These are phyloP conservation scores for Talaromyces sp. DNA, from an alignment of 2,329 filamentous ascomycete genomes.

Conservation along the genomic window DNA sequence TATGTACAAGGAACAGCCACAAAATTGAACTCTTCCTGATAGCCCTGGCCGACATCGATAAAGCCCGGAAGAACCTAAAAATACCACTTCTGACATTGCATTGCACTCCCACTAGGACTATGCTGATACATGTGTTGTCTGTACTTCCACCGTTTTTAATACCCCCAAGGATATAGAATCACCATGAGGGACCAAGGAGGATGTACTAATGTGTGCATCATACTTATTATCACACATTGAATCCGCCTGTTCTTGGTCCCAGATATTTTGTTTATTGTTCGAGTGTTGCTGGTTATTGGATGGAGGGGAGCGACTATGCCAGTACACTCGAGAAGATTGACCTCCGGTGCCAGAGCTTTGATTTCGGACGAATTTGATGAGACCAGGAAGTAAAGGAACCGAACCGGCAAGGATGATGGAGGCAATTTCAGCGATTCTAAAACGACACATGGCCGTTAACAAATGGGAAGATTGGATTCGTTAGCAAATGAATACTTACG, in stretches of 20 bases:
- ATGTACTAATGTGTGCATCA: slow-evolving; percentile 1
- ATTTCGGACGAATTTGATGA: slow-evolving; percentile 4
- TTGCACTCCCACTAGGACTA: not conserved
- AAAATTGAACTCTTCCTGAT: no score
- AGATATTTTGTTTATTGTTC: not conserved
- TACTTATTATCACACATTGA: not conserved
- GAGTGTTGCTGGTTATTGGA: not conserved
- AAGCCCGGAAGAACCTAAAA: no score
- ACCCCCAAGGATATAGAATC: slow-evolving; percentile 32
- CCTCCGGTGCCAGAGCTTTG: not conserved
- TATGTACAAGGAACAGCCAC: no score
- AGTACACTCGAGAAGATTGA: not conserved
- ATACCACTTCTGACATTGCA: no score
- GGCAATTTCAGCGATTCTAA: slow-evolving; percentile 5
- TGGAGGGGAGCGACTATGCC: not conserved
- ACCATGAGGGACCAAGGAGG: not conserved
- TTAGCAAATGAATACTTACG: slow-evolving; percentile 1
- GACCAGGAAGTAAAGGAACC: slow-evolving; percentile 5
- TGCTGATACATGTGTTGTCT: slow-evolving; percentile 20
- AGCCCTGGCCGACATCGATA: no score
- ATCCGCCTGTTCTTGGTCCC: not conserved
- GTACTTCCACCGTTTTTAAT: slow-evolving; percentile 29
- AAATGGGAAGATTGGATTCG: not conserved
- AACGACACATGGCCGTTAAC: not conserved
- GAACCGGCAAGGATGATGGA: slow-evolving; percentile 4